Evolutionary conservation across 495 filamentous ascomycete genomes (phyloP), one percentile per base, ranked within the genome.

Genomic region (Gamarada debralockiae): DNA sequence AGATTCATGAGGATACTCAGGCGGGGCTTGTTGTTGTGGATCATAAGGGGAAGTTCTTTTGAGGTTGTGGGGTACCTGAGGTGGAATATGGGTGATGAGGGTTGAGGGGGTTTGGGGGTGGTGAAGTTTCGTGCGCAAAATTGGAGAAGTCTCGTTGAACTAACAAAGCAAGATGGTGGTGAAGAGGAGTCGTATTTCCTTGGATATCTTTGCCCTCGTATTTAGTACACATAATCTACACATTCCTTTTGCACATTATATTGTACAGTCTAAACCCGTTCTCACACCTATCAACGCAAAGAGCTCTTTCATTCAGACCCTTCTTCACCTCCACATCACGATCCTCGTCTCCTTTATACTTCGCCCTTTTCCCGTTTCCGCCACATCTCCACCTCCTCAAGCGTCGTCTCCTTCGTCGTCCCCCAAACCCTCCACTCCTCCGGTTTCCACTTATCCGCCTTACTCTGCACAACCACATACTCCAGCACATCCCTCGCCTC

Each of bases 401-500:
- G 66, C 36, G 74, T 80, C 9, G 80, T 86, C 60, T 84, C 76
- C 55, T 76, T 70, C 33, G 79, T 66, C 31, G 80, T 83, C 21
- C 90, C 90, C 83, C 90, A 87, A 42, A 95, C 63, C 64, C 75
- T 79, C 92, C 92, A 97, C 12, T 76, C 75, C 33, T 66, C 68
- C 37, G 82, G 74, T 55, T 73, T 60, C 47, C 79, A 86, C 2
- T 72, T 72, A 4, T 45, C 24, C 9, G 84, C 65, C 21, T 67
- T 57, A 60, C 76, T 75, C 70, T 90, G 87, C 18, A 96, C 60
- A 4, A 92, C 86, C n/a, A 97, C 20, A 61, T 95, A 85, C 73
- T 97, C 92, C 1, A 71, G 67, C 51, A 86, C 73, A 52, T 85
- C 81, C 59, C 81, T 82, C 65, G 79, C 71, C 64, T 80, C 77